Evolutionary conservation across 768 basidiomycete genomes (phyloP), one percentile per base, ranked within the genome.

Genomic region (Suillus brevipes): DNA sequence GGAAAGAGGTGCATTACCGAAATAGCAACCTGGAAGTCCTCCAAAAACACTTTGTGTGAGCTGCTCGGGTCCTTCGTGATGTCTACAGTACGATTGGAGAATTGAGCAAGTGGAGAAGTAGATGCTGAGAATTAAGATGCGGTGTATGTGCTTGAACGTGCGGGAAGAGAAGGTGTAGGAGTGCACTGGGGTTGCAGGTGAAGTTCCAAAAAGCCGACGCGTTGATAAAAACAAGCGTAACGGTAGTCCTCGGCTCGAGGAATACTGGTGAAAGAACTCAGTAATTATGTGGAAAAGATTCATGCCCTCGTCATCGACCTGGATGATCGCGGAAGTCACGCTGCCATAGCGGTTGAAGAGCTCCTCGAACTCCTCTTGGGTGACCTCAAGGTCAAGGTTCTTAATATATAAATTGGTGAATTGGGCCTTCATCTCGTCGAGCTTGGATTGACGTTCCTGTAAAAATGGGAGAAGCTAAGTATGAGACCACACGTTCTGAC

Each of bases 351-450:
- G 77, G 61, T 77, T 76, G 80, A 99, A 97, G 67, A 98, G 84
- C 52, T 84, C 81, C 70, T 89, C 84, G 74, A 99, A 97, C 72
- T 97, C 92, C 23, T 93, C 91, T 71, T 94, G 87, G 37, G 88
- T 85, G 66, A 91, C 85, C 70, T 94, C 93, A 56, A 85, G 74
- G 75, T 96, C 94, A 70, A 99, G 78, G 82, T 99, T 99, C 87
- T 99, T 99, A 82, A 99, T 83, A 80, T 97, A 99, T 67, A 99
- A 85, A 82, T 99, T 99, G 76, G 97, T 99, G 83, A 93, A 99
- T 71, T 96, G 94, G 34, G 95, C 83, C 78, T 92, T 95, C 88
- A 95, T 93, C 82, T 99, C 97, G 73, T 99, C 97, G 67, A 99
- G 84, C 81, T 99, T 98, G 77, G 95, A 95, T 82, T 97, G 94